Percentiles rank a stretch among this genome's conserved stretches.
Conservation (phyloP, 2,329 filamentous ascomycete species). For the Talaromyces sp. region DNA sequence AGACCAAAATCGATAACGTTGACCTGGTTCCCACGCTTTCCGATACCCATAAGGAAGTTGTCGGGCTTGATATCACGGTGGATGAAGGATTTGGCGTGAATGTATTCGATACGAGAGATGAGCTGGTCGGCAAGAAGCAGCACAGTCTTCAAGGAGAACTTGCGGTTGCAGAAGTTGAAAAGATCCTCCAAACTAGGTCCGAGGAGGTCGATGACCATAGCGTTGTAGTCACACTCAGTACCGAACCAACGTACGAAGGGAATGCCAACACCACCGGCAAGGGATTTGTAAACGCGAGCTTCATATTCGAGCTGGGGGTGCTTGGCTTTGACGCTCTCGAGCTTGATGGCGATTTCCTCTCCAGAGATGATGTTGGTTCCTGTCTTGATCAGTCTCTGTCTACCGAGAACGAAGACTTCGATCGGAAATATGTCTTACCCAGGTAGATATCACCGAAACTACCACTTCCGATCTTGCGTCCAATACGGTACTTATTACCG, state of each 20-base stretch:
- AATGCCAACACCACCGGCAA: slow-evolving; percentile 95
- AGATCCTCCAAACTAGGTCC: slow-evolving; percentile 94
- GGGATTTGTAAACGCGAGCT: slow-evolving; percentile 79
- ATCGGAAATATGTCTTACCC: slow-evolving; percentile 45
- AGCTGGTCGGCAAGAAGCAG: slow-evolving; percentile 94
- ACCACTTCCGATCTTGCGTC: slow-evolving; percentile 96
- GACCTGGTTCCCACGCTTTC: slow-evolving; percentile 98
- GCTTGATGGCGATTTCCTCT: slow-evolving; percentile 99
- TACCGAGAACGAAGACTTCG: neutral
- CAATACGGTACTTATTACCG: slow-evolving; percentile 99
- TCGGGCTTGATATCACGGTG: slow-evolving; percentile 99
- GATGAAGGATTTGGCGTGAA: slow-evolving; percentile 99
- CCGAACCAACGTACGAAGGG: slow-evolving; percentile 99
- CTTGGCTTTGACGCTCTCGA: slow-evolving; percentile 99
- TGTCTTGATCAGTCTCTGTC: slow-evolving; percentile 27
- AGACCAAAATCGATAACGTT: slow-evolving; percentile 99
- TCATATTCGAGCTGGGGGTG: slow-evolving; percentile 99
- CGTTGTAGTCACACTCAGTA: slow-evolving; percentile 99
- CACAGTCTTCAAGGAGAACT: slow-evolving; percentile 98
- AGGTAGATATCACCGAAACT: slow-evolving; percentile 98
- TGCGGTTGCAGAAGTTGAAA: slow-evolving; percentile 99
- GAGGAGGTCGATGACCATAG: slow-evolving; percentile 96
- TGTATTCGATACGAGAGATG: slow-evolving; percentile 99
- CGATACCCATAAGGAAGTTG: slow-evolving; percentile 99
- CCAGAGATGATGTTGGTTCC: slow-evolving; percentile 99